Evolutionary conservation across 2,329 filamentous ascomycete genomes (phyloP).

Genomic region (Ophiocordyceps australis): DNA sequence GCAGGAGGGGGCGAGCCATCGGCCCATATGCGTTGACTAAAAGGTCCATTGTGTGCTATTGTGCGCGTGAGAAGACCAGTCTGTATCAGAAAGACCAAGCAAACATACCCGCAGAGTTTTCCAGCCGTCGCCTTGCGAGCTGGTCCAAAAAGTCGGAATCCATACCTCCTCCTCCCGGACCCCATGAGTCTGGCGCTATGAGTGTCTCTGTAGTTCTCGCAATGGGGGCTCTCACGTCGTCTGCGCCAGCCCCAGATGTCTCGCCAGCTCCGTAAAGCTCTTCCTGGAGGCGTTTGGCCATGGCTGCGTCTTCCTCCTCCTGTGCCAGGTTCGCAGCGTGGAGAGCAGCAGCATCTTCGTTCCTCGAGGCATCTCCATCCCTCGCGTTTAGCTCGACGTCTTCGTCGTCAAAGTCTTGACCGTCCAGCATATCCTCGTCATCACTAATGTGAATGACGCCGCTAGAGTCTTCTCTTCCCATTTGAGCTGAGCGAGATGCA

Average conservation of each 20-base stretch:
- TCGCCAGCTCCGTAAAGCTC: conserved; percentile 54
- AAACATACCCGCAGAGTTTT: background rate
- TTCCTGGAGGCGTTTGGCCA: conserved; percentile 82
- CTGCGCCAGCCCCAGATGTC: conserved; percentile 23
- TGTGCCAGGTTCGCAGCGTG: conserved; percentile 27
- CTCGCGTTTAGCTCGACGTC: conserved; percentile 13
- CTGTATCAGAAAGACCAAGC: no score
- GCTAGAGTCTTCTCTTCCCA: conserved; percentile 14
- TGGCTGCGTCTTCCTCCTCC: conserved; percentile 79
- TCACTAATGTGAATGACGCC: conserved; percentile 56
- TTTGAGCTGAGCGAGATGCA: conserved; percentile 5
- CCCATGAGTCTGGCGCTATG: conserved; percentile 47
- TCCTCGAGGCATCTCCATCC: conserved; percentile 10
- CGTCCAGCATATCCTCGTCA: conserved; percentile 41
- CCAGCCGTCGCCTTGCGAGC: conserved; percentile 27
- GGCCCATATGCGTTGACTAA: conserved; percentile 19
- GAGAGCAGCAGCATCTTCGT: conserved; percentile 19
- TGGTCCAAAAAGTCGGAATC: conserved; percentile 47
- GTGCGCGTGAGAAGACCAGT: no score
- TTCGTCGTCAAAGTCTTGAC: conserved; percentile 4
- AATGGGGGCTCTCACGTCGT: conserved; percentile 74
- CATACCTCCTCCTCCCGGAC: conserved; percentile 24
- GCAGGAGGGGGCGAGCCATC: conserved; percentile 7
- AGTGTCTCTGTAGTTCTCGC: conserved; percentile 82
- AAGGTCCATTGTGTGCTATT: conserved; percentile 10